These are phyloP conservation scores for Tephrocybe sp. DNA, from an alignment of 768 basidiomycete species.

Conservation along the genomic window DNA sequence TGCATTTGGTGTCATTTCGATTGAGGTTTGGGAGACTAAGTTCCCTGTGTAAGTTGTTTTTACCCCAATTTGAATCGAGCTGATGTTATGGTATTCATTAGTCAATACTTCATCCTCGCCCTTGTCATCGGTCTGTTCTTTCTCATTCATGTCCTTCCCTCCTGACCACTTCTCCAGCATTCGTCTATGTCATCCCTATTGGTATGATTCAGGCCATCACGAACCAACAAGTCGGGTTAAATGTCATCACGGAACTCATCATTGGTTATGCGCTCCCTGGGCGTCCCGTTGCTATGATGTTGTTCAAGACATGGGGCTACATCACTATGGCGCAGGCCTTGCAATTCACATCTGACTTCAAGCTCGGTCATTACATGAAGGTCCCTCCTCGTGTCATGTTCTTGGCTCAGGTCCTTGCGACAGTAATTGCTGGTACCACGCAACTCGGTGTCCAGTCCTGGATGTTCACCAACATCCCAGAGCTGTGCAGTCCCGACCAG, in stretches of 20 bases:
- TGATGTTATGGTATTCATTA: slow-evolving; percentile 7
- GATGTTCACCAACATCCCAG: slow-evolving; percentile 69
- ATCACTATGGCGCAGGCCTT: slow-evolving; percentile 69
- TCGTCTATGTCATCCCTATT: slow-evolving; percentile 71
- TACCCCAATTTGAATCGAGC: background rate
- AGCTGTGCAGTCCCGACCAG: slow-evolving; percentile 55
- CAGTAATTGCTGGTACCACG: slow-evolving; percentile 65
- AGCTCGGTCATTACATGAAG: slow-evolving; percentile 79
- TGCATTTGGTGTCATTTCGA: slow-evolving; percentile 62
- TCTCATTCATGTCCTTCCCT: slow-evolving; percentile 1
- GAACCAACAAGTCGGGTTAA: slow-evolving; percentile 73
- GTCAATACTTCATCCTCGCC: slow-evolving; percentile 62
- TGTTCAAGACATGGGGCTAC: slow-evolving; percentile 84
- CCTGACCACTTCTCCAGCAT: slow-evolving; percentile 25
- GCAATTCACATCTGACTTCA: slow-evolving; percentile 71
- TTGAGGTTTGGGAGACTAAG: slow-evolving; percentile 68
- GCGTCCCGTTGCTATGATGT: slow-evolving; percentile 76
- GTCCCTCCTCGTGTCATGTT: slow-evolving; percentile 66
- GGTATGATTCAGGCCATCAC: slow-evolving; percentile 71
- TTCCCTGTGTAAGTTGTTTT: slow-evolving; percentile 65
- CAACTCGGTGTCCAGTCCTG: slow-evolving; percentile 77
- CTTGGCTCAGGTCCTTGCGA: slow-evolving; percentile 62
- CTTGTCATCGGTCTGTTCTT: slow-evolving; percentile 49
- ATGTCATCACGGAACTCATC: slow-evolving; percentile 78
- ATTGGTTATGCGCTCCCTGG: slow-evolving; percentile 80